These are phyloP conservation scores for Keqinozyma sinolaborantium DNA, from an alignment of 1,139 yeast species.

Conservation along the genomic window DNA sequence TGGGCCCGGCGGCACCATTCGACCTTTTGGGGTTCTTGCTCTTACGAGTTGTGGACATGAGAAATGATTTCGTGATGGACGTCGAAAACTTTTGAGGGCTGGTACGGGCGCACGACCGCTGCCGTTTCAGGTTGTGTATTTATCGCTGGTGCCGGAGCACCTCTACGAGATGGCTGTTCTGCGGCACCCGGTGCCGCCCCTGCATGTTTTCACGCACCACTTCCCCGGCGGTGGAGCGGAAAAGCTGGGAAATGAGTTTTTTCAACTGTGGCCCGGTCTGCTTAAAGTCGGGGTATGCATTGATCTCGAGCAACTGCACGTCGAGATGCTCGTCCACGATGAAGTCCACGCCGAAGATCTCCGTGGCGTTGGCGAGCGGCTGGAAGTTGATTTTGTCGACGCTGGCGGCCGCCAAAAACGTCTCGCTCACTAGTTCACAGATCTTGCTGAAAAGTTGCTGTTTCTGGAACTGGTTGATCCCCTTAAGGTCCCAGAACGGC, in stretches of 20 bases:
- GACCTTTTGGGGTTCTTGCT: slow-evolving; percentile 45
- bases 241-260: slow-evolving; percentile 56
- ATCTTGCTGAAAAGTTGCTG: slow-evolving; percentile 50
- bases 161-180: background rate
- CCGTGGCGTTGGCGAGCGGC: slow-evolving; percentile 78
- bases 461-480: slow-evolving; percentile 25
- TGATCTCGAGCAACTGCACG: slow-evolving; percentile 75
- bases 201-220: slow-evolving; percentile 1
- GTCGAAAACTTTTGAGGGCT: background rate
- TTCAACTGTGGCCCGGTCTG: slow-evolving; percentile 85
- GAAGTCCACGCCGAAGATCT: slow-evolving; percentile 85
- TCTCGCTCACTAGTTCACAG: slow-evolving; percentile 58
- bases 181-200: background rate
- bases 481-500: slow-evolving; percentile 61
- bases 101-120: background rate
- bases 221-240: slow-evolving; percentile 41
- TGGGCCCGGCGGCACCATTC: slow-evolving; percentile 19
- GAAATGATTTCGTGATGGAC: slow-evolving; percentile 4
- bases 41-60: slow-evolving; percentile 39
- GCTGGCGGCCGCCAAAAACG: slow-evolving; percentile 78
- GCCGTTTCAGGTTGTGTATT: background rate
- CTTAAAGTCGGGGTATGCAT: slow-evolving; percentile 93
- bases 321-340: slow-evolving; percentile 54
- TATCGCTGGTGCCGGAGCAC: background rate
- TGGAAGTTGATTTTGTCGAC: slow-evolving; percentile 88